Evolutionary conservation across 164 flowering plant genomes (phyloP).

Genomic region (Buxus sempervirens): DNA sequence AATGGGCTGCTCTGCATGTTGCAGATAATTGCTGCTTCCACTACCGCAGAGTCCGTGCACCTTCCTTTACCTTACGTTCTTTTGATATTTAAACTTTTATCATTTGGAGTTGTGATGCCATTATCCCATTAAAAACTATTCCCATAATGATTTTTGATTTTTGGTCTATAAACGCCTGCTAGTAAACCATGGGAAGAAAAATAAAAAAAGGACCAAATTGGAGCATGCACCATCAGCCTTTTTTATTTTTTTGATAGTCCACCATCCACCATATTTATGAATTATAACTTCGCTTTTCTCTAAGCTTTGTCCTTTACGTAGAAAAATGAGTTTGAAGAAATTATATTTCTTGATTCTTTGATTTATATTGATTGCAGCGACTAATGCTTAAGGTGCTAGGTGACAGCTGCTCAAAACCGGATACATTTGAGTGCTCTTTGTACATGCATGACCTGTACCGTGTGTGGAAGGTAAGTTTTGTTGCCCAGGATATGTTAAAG

Average conservation of each 20-base stretch:
- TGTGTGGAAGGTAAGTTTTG: slow-evolving; percentile 56
- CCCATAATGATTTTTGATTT: too few species aligned
- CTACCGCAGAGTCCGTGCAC: slow-evolving; percentile 67
- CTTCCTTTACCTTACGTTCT: not conserved
- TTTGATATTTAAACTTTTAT: too few species aligned
- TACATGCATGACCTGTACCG: slow-evolving; percentile 20
- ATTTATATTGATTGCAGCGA: slow-evolving; percentile 44
- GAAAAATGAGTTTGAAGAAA: not conserved
- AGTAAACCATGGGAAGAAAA: too few species aligned
- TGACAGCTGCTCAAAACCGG: slow-evolving; percentile 18
- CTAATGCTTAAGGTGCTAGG: slow-evolving; percentile 48
- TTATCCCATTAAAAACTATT: too few species aligned
- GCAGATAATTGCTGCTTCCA: slow-evolving; percentile 93
- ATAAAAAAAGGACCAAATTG: too few species aligned
- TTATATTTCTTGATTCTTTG: not conserved
- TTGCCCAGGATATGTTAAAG: not conserved
- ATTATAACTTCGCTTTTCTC: too few species aligned
- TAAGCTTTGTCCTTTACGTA: too few species aligned
- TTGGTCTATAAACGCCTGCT: too few species aligned
- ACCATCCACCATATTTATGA: too few species aligned
- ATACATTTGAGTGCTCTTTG: slow-evolving; percentile 10
- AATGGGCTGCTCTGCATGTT: slow-evolving; percentile 76
- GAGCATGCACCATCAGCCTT: too few species aligned
- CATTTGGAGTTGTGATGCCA: too few species aligned
- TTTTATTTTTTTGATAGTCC: too few species aligned